Evolutionary conservation across 176 grass and related monocot genomes (phyloP).

Genomic region (Panicum miliaceum): DNA sequence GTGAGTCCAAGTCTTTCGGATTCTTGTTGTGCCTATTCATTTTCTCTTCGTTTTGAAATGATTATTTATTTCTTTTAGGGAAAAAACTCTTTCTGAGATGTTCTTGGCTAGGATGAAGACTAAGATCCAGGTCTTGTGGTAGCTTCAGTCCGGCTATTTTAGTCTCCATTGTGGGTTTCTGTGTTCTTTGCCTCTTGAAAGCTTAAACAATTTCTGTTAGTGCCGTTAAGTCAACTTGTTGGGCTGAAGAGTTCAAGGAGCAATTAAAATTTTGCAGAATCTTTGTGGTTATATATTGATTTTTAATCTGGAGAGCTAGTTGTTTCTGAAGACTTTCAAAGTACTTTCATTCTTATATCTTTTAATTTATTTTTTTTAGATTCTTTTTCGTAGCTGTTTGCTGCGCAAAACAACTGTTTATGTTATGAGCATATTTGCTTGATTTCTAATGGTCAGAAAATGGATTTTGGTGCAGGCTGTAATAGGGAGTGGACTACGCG

Average conservation of each 20-base stretch:
- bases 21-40: constrained; percentile 15
- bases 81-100: background rate
- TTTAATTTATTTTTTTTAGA: constrained; percentile 1
- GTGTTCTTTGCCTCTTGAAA: constrained; percentile 38
- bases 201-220: constrained; percentile 36
- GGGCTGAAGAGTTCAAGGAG: constrained; percentile 55
- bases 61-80: background rate
- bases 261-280: constrained; percentile 46
- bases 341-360: constrained; percentile 20
- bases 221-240: constrained; percentile 53
- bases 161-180: constrained; percentile 45
- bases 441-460: constrained; percentile 34
- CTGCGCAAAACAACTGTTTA: constrained; percentile 15
- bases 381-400: constrained; percentile 30
- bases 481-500: constrained; percentile 43
- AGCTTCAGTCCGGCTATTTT: constrained; percentile 27
- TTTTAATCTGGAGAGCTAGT: constrained; percentile 34
- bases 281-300: constrained; percentile 39
- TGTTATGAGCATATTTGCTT: constrained; percentile 18
- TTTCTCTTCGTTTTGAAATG: constrained; percentile 9
- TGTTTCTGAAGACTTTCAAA: constrained; percentile 40
- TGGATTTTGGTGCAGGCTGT: constrained; percentile 54
- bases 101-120: constrained; percentile 15
- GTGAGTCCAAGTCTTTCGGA: constrained; percentile 38
- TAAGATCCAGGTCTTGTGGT: constrained; percentile 48